A percentile compares a stretch with the other conserved stretches of the same genome.
Conservation (phyloP, 768 basidiomycete genomes). For the Favolaschia claudopus region DNA sequence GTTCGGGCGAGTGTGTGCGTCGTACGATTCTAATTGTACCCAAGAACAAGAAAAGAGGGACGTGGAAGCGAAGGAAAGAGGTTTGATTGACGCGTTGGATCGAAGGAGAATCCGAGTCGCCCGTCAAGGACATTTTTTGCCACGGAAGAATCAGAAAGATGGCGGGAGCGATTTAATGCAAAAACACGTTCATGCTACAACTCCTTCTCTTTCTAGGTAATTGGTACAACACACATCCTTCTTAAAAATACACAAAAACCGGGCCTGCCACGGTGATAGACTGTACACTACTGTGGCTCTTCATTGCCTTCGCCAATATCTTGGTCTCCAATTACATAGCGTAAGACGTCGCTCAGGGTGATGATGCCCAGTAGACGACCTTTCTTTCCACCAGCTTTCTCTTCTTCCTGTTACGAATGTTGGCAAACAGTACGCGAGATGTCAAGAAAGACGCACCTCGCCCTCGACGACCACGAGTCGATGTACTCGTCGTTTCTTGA, state of each 20-base stretch:
- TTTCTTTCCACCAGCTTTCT: constrained; percentile 79
- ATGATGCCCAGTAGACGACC: constrained; percentile 87
- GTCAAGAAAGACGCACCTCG: constrained; percentile 59
- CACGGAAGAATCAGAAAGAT: too few relatives aligned
- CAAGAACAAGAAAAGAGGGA: too few relatives aligned
- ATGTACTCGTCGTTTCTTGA: constrained; percentile 94
- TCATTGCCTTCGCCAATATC: constrained; percentile 56
- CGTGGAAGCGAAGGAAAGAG: too few relatives aligned
- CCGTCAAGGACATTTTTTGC: too few relatives aligned
- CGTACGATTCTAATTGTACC: too few relatives aligned
- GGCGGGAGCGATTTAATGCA: too few relatives aligned
- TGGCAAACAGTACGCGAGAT: not conserved
- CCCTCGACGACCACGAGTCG: constrained; percentile 95
- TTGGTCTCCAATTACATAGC: constrained; percentile 79
- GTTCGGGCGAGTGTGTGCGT: too few relatives aligned
- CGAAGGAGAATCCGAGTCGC: too few relatives aligned
- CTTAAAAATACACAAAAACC: constrained; percentile 18
- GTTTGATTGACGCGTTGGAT: too few relatives aligned
- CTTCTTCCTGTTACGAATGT: constrained; percentile 68
- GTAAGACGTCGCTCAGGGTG: constrained; percentile 87
- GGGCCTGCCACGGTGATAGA: constrained; percentile 7
- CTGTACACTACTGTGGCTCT: constrained; percentile 26
- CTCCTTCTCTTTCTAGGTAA: too few relatives aligned
- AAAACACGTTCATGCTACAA: too few relatives aligned
- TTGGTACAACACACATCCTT: not conserved